Base-by-base conservation (phyloP, 2,329 filamentous ascomycete genomes). In the Chaetomium olivaceum region DNA sequence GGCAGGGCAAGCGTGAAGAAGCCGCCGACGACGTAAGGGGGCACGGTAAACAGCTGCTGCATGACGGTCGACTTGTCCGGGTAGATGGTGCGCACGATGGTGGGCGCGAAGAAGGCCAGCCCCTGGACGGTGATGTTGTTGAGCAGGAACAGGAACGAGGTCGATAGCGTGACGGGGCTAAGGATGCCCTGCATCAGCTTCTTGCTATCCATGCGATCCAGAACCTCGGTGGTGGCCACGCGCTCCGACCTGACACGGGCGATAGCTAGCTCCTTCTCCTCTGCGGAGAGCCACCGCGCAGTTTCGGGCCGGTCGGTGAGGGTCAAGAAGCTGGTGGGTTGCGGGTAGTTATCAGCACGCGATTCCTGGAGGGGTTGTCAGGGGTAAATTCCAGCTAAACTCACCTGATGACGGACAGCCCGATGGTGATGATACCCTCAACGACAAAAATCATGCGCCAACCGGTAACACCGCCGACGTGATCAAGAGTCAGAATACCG, bases 371-470 rank as follows among this genome's bases (percentile, higher is more conserved):
- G 14, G 36, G 12, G 19, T 19, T 5, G 39, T 19, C 16, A n/a
- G 29, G 36, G 2, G 9, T 12, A 14, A 21, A 11, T 2, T 21
- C 14, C 25, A 39, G 25, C 3, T 2, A 3, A 16, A 57, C 25
- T 43, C 21, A 67, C 63, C 58, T 54, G 36, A 91, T 79, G 1
- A 90, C 14, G 0, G 82, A 79, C 0, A 91, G 74, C 0, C 79
- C 78, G 66, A 75, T 71, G 2, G 79, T 80, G 69, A 90, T 84
- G 70, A 90, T 85, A 23, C 89, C 89, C 73, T 91, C 89, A n/a
- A 91, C 86, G 4, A 82, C 83, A 62, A 91, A 91, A 60, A 91
- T 89, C 87, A 90, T 90, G 8, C 88, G 80, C 89, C 89, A 91
- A 5, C 76, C 77, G 27, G 77, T 78, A 0, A 90, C 76, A 4